Evolutionary conservation across 176 grass and related monocot genomes (phyloP), one percentile per base, ranked within the genome.

Genomic region (Avena sativa): DNA sequence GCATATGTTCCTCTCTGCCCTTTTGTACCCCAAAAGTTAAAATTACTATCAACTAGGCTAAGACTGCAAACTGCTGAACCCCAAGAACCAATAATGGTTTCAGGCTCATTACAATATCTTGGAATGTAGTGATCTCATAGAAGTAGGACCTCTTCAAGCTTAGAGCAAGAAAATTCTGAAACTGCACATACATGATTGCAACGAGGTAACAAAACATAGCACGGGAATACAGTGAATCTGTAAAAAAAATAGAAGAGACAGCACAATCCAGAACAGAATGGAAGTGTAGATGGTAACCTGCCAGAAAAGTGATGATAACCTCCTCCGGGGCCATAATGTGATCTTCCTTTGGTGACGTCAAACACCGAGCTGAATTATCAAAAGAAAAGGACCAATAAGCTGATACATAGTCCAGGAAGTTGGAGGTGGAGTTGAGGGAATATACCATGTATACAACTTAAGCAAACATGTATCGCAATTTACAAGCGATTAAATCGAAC

Each of bases 231-330:
- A 44, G n/a, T 71, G 12, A 23, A 59, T 9, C n/a, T 60, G 10
- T 16, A 59, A 38, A 58, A 30, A 60, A 60, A n/a, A 20, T 73
- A 38, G 19, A 68, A 65, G 50, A 5, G 46, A 65, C 4, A 13
- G 65, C 9, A 76, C 3, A 61, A 62, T 28, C n/a, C 8, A 6
- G n/a, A 71, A 82, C 21, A 32, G 0, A 26, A 5, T 13, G 36
- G 2, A 59, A 80, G 19, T 69, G 67, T 55, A 88, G 79, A 87
- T 32, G 47, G 12, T 48, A 68, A 98, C 97, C 92, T 93, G 62
- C 96, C 96, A 74, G 96, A 52, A 80, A 98, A 98, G 64, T 98
- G 94, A 90, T 96, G 90, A 82, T 96, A 98, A 34, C 97, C 97
- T 74, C 97, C 97, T 87, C 93, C 94, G 73, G 92, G 93, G 71